Evolutionary conservation across 768 basidiomycete species (phyloP), one percentile per base, ranked within the genome.

Genomic region (Leccinum pellstonianum): DNA sequence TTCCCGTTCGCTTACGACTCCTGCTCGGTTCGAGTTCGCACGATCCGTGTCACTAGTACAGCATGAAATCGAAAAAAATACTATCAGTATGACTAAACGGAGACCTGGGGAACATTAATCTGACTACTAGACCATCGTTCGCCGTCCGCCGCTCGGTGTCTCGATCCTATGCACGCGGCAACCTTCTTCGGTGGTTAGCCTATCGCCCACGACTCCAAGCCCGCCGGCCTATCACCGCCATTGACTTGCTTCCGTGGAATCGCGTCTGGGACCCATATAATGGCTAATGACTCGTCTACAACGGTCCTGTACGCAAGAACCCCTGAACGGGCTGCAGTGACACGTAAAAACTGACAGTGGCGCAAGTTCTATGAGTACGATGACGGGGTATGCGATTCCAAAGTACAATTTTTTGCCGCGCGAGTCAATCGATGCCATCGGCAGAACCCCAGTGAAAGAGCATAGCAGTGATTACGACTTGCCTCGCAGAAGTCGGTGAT

Each of bases 301-400:
- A 61, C 58, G 59, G 57, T 56, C 49, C 9, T 55, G 50, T 56
- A 51, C 58, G 38, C 25, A 49, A 54, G 66, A 49, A 57, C 52
- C 58, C 52, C 56, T 50, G 31, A 51, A 29, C 43, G 57, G 49
- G 48, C 52, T 27, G 46, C 33, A 15, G 43, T 38, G 57, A 71
- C 63, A 72, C 70, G 72, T 72, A 72, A 72, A 66, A 9, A 25
- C 19, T 72, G 70, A 73, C 70, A 67, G 68, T 64, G 63, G 66
- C 63, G 66, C 47, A 55, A 58, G 54, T 67, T 70, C 63, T 62
- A 49, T 31, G 54, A 60, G 53, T 58, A 49, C 52, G 57, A 54
- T 63, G 57, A 50, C 59, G 60, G 56, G 66, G 55, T 41, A 51
- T 41, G 41, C 60, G 70, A 74, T 72, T 72, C 68, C 3, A 53